These are phyloP conservation scores for Puccinia brachypodii DNA, from an alignment of 1,284 basidiomycete species.

Conservation along the genomic window DNA sequence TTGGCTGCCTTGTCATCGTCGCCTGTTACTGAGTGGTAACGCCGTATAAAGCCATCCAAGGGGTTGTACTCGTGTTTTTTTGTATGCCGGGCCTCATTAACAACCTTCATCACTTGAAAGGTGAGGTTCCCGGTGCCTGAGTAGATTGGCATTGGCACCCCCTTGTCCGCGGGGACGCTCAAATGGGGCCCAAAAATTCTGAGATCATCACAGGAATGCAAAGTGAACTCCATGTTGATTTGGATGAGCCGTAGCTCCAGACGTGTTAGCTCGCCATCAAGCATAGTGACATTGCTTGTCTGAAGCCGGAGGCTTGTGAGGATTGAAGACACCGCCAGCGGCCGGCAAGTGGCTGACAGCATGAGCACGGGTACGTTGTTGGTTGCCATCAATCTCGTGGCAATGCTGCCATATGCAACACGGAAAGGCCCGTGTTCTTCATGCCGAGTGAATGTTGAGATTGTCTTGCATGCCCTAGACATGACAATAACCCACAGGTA, in stretches of 20 bases:
- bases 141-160: not conserved
- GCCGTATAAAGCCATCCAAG: not conserved
- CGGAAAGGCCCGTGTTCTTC: not conserved
- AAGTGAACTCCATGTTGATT: not conserved
- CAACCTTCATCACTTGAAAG: not conserved
- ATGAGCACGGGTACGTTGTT: not conserved
- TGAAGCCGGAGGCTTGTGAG: not conserved
- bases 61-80: not conserved
- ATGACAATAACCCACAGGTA: not conserved
- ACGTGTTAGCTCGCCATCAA: not conserved
- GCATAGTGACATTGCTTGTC: not conserved
- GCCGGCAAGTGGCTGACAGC: conserved; percentile 1
- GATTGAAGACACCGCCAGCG: not conserved
- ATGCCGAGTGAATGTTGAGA: too few species aligned
- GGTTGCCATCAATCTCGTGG: not conserved
- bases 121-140: not conserved
- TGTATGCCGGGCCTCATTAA: not conserved
- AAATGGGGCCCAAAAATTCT: not conserved
- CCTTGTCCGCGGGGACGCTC: not conserved
- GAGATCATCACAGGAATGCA: not conserved
- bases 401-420: not conserved
- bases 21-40: not conserved
- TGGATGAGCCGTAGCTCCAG: not conserved
- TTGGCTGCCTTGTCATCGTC: not conserved
- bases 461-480: not conserved